These are phyloP conservation scores for Stagonosporopsis chrysanthemi DNA, from an alignment of 2,329 filamentous ascomycete species.

Conservation along the genomic window DNA sequence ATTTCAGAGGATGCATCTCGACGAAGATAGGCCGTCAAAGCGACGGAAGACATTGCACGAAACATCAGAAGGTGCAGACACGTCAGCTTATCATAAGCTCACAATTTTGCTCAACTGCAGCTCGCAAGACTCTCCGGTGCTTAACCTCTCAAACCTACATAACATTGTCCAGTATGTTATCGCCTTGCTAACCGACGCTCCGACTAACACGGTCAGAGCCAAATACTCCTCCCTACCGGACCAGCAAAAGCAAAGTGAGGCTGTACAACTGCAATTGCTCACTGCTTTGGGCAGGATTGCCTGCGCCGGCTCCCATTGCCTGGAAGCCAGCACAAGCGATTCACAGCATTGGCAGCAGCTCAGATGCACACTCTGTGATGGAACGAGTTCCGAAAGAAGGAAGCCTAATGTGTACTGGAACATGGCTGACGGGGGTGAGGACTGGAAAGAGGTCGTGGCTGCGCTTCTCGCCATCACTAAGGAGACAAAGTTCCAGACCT, in stretches of 20 bases:
- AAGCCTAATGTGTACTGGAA: slow-evolving; percentile 36
- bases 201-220: slow-evolving; percentile 30
- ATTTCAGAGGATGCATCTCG: slow-evolving; percentile 12
- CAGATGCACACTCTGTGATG: slow-evolving; percentile 40
- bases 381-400: slow-evolving; percentile 1
- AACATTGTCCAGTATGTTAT: slow-evolving; percentile 38
- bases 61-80: slow-evolving; percentile 21
- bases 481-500: slow-evolving; percentile 39
- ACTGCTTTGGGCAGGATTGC: slow-evolving; percentile 41
- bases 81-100: slow-evolving; percentile 30
- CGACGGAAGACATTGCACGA: slow-evolving; percentile 35
- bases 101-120: slow-evolving; percentile 34
- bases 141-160: slow-evolving; percentile 33
- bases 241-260: slow-evolving; percentile 25
- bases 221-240: slow-evolving; percentile 32
- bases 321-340: slow-evolving; percentile 16
- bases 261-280: slow-evolving; percentile 35
- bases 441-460: slow-evolving; percentile 45
- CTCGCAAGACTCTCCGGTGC: slow-evolving; percentile 29
- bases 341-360: slow-evolving; percentile 23
- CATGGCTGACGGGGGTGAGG: slow-evolving; percentile 22
- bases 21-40: slow-evolving; percentile 39
- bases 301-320: slow-evolving; percentile 42
- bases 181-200: neutral
- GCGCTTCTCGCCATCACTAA: slow-evolving; percentile 41